A percentile compares a stretch with the other conserved stretches of the same genome.
These are phyloP conservation scores for Rubroboletus pulcherrimus DNA, from an alignment of 768 basidiomycete genomes.

Conservation along the genomic window DNA sequence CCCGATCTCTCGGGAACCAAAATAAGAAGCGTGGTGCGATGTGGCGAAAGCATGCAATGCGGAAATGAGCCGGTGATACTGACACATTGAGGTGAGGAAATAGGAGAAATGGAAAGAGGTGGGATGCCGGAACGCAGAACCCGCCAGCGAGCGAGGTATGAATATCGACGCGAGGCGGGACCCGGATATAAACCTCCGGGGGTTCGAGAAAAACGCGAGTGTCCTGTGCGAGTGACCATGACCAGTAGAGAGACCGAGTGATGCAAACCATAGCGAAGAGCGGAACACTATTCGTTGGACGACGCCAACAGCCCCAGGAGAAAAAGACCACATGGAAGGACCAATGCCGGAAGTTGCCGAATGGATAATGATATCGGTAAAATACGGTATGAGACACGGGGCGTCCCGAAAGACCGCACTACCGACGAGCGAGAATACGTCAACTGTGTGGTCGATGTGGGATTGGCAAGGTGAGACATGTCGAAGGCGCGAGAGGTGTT, in stretches of 20 bases:
- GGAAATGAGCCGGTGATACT: constrained; percentile 37
- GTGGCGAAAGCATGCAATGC: constrained; percentile 41
- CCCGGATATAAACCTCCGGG: constrained; percentile 31
- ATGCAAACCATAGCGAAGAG: constrained; percentile 28
- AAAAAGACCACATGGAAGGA: constrained; percentile 27
- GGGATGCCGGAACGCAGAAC: constrained; percentile 19
- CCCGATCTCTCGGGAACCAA: constrained; percentile 30
- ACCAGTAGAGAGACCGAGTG: constrained; percentile 32
- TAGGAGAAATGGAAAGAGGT: constrained; percentile 22
- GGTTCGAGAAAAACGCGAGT: constrained; percentile 17
- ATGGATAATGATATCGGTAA: constrained; percentile 41
- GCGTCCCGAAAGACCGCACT: constrained; percentile 20
- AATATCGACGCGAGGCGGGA: constrained; percentile 38
- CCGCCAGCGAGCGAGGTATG: constrained; percentile 42
- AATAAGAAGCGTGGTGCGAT: constrained; percentile 35
- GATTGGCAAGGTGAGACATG: constrained; percentile 23
- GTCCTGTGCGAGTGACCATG: constrained; percentile 39
- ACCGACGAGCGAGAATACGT: constrained; percentile 5
- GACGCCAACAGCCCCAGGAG: constrained; percentile 31
- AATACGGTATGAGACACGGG: constrained; percentile 25
- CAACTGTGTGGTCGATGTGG: constrained; percentile 3
- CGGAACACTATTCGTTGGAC: constrained; percentile 27
- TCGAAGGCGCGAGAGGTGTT: constrained; percentile 24
- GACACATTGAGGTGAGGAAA: constrained; percentile 38
- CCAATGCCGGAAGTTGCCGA: constrained; percentile 36